phyloP scores from a whole-genome alignment of 2,329 filamentous ascomycete genomes.

The Aspergillus sojae region DNA sequence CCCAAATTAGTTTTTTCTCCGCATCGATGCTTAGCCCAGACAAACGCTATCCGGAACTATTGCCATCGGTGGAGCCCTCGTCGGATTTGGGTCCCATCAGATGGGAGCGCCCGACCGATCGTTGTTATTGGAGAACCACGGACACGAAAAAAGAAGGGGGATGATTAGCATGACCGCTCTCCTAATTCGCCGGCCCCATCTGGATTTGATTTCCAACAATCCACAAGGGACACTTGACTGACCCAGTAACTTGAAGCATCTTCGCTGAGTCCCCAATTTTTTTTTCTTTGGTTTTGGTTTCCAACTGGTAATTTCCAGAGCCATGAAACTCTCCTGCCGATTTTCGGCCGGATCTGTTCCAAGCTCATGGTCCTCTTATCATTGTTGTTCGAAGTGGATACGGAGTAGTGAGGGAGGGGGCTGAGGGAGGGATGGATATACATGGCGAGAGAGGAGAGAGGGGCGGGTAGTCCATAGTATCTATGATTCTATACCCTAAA shows the following conservation, averaged over 20 bases:
- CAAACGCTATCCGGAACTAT: constrained; percentile 24
- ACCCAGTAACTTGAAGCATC: background rate
- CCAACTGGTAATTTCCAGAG: background rate
- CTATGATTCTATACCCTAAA: too few relatives aligned
- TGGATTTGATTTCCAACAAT: background rate
- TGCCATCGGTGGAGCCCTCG: constrained; percentile 18
- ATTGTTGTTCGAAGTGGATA: background rate
- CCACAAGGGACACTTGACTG: background rate
- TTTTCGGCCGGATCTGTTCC: background rate
- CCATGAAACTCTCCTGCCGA: background rate
- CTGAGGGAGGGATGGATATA: background rate
- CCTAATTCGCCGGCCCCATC: constrained; percentile 5
- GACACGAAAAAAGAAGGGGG: constrained; percentile 3
- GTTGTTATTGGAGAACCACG: constrained; percentile 13
- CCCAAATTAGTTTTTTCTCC: constrained; percentile 14
- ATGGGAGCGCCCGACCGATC: constrained; percentile 19
- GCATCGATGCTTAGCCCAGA: constrained; percentile 19
- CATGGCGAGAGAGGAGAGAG: background rate
- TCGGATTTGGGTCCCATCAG: constrained; percentile 12
- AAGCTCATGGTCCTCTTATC: background rate
- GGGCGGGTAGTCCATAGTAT: background rate
- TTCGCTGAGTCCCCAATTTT: background rate
- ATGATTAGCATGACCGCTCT: constrained; percentile 10
- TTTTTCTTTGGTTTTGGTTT: background rate
- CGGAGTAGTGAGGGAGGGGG: background rate